Evolutionary conservation across 202 grass and related monocot genomes (phyloP).

Genomic region (Setaria viridis): DNA sequence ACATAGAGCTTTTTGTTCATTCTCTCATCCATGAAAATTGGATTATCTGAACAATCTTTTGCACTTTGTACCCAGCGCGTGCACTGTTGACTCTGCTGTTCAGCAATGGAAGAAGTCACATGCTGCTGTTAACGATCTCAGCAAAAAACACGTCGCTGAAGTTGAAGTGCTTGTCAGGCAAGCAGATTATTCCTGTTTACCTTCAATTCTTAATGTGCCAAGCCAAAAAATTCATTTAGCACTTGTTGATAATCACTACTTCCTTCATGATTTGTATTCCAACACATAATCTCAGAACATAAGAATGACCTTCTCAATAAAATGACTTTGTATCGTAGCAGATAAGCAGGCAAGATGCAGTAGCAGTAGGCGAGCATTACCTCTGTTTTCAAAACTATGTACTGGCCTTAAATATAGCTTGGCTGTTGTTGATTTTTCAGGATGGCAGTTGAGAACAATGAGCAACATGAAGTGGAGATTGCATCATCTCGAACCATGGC

Average conservation of each 20-base stretch:
- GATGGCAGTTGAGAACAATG: conserved; percentile 60
- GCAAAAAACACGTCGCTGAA: conserved; percentile 76
- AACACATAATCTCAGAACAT: not conserved
- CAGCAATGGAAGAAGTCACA: conserved; percentile 84
- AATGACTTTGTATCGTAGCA: not conserved
- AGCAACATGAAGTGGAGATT: conserved; percentile 76
- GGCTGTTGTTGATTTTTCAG: conserved; percentile 51
- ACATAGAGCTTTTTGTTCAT: not conserved
- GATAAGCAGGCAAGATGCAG: not conserved
- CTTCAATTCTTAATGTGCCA: not conserved
- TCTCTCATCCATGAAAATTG: not conserved
- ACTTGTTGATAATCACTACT: not conserved
- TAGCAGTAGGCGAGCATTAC: not conserved
- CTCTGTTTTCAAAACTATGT: not conserved
- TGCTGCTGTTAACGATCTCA: conserved; percentile 66
- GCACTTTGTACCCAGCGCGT: conserved; percentile 55
- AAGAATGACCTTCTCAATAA: not conserved
- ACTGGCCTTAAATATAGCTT: not conserved
- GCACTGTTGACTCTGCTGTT: conserved; percentile 69
- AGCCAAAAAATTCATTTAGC: too few species aligned
- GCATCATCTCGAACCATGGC: conserved; percentile 61
- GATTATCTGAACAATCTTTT: conserved; percentile 24
- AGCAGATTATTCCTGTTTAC: conserved; percentile 36
- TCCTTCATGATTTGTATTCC: not conserved
- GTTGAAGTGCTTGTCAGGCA: conserved; percentile 83